Evolutionary conservation across 257 asterid species (phyloP).

Genomic region (Misopates orontium): DNA sequence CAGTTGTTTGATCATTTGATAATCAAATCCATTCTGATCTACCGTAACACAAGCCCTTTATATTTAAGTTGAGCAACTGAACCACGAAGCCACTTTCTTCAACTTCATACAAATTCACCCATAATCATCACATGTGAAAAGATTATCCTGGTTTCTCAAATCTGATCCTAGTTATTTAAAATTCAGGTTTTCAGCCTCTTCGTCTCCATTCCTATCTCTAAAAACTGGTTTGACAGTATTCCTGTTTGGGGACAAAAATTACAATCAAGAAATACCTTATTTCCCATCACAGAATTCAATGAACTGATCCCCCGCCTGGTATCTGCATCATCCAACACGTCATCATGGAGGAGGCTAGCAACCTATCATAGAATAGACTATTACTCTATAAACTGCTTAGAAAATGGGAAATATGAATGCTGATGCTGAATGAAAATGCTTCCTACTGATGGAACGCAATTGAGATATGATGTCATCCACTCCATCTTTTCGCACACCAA

Average conservation of each 20-base stretch:
- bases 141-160: not conserved
- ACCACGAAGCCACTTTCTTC: constrained; percentile 4
- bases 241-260: not conserved
- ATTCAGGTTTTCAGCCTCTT: not conserved
- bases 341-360: constrained; percentile 99
- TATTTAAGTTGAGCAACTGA: not conserved
- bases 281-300: constrained; percentile 85
- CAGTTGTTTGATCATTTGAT: not conserved
- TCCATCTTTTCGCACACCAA: constrained; percentile 14
- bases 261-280: constrained; percentile 57
- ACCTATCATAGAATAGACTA: constrained; percentile 49
- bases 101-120: not conserved
- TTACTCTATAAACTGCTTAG: constrained; percentile 18
- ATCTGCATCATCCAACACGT: constrained; percentile 96
- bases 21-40: not conserved
- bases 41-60: not conserved
- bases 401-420: not conserved
- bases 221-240: not conserved
- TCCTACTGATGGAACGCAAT: not conserved
- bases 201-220: not conserved
- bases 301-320: constrained; percentile 92
- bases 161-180: not conserved
- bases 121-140: not conserved
- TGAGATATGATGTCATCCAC: constrained; percentile 1
- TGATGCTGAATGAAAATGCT: not conserved